These are phyloP conservation scores for Astrocystis sublimbata DNA, from an alignment of 495 filamentous ascomycete species.

Conservation along the genomic window DNA sequence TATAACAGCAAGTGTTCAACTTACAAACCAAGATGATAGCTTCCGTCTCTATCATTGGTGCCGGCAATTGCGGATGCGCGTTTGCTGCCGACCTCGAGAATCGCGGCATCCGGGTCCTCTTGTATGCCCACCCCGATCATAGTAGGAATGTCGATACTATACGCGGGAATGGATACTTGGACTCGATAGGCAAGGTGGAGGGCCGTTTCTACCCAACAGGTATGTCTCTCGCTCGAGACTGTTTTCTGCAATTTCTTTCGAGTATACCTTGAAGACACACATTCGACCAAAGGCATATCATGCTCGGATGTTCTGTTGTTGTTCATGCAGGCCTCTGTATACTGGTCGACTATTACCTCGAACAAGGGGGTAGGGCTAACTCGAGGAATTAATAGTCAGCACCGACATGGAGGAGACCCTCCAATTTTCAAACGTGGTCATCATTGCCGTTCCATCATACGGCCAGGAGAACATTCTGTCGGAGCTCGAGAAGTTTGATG, in stretches of 20 bases:
- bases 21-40: slow-evolving; percentile 13
- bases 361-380: too few species aligned
- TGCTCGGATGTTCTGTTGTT: too few species aligned
- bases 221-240: too few species aligned
- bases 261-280: too few species aligned
- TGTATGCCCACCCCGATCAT: slow-evolving; percentile 14
- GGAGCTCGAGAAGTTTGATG: slow-evolving; percentile 7
- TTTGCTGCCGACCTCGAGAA: slow-evolving; percentile 13
- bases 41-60: slow-evolving; percentile 8
- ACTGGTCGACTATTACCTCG: too few species aligned
- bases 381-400: too few species aligned
- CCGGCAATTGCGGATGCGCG: slow-evolving; percentile 12
- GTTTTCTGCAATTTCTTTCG: too few species aligned
- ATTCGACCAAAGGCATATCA: too few species aligned
- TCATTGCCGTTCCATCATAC: slow-evolving; percentile 14
- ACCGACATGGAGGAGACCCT: slow-evolving; percentile 8
- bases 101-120: slow-evolving; percentile 8
- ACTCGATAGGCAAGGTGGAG: slow-evolving; percentile 4
- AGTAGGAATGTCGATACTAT: slow-evolving; percentile 7
- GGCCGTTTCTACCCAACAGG: slow-evolving; percentile 7
- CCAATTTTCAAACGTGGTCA: slow-evolving; percentile 1
- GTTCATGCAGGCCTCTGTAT: too few species aligned
- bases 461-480: slow-evolving; percentile 11
- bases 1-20: too few species aligned
- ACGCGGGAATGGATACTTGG: background rate